phyloP scores from a whole-genome alignment of 345 rosid genomes.

The Gossypium anomalum region DNA sequence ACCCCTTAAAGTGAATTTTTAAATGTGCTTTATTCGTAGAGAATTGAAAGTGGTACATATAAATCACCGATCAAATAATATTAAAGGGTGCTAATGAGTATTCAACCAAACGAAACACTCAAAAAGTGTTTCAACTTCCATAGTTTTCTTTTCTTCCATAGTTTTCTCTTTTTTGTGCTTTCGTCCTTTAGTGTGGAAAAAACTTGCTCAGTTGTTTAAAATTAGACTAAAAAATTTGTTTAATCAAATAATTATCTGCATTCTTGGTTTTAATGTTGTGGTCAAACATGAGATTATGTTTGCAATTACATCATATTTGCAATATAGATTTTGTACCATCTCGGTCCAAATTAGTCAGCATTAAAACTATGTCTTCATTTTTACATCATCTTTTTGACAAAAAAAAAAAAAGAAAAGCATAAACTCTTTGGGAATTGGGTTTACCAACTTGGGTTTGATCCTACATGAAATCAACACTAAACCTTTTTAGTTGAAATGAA shows the following conservation, averaged over 20 bases:
- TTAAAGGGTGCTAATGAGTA: too few relatives aligned
- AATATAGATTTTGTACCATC: not conserved
- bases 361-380: not conserved
- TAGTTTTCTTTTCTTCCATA: not conserved
- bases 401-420: not conserved
- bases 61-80: too few relatives aligned
- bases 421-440: not conserved
- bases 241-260: not conserved
- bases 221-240: not conserved
- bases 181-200: not conserved
- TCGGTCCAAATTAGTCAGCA: not conserved
- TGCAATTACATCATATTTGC: slow-evolving; percentile 7
- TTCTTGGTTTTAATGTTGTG: not conserved
- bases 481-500: too few relatives aligned
- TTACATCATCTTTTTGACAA: slow-evolving; percentile 4
- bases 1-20: too few relatives aligned
- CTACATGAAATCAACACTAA: too few relatives aligned
- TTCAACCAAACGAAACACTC: too few relatives aligned
- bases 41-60: too few relatives aligned
- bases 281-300: slow-evolving; percentile 12
- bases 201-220: not conserved
- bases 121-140: not conserved
- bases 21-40: too few relatives aligned
- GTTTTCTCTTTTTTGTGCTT: not conserved
- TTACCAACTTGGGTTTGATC: not conserved